Evolutionary conservation across 2,329 filamentous ascomycete species (phyloP).

Genomic region (Elsinoe ampelina): DNA sequence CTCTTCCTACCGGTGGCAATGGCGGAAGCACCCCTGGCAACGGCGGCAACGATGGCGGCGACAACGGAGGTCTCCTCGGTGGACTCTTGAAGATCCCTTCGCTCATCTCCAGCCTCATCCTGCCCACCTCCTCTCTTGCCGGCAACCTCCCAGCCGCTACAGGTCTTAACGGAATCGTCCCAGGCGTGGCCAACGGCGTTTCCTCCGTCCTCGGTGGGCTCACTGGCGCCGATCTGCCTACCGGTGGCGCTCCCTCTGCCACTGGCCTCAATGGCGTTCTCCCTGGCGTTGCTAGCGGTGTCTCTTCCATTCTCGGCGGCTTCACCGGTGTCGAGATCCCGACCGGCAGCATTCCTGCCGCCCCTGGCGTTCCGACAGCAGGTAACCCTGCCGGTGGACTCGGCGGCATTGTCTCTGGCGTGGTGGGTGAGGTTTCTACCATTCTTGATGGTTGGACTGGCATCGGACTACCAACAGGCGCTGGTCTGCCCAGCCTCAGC

Average conservation of each 20-base stretch:
- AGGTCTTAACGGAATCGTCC: background rate
- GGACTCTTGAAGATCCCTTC: background rate
- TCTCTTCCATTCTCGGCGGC: background rate
- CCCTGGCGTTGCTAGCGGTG: background rate
- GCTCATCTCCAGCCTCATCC: background rate
- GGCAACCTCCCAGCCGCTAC: background rate
- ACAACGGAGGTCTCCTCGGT: background rate
- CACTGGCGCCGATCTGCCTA: background rate
- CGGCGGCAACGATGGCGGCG: background rate
- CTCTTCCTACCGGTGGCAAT: background rate
- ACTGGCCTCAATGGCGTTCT: background rate
- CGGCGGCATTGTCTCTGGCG: background rate
- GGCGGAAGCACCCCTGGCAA: background rate
- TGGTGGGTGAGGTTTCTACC: background rate
- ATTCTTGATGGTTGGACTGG: background rate
- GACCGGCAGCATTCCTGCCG: too few species aligned
- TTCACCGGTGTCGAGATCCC: background rate
- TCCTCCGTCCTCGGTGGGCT: background rate
- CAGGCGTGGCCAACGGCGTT: background rate
- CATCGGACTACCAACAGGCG: background rate
- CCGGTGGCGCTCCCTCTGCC: too few species aligned
- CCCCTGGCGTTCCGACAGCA: too few species aligned
- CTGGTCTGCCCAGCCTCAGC: background rate
- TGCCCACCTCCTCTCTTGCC: background rate
- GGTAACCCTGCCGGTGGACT: background rate